Evolutionary conservation across 2,329 filamentous ascomycete genomes (phyloP), one percentile per base, ranked within the genome.

Genomic region (Huntiella abstrusa): DNA sequence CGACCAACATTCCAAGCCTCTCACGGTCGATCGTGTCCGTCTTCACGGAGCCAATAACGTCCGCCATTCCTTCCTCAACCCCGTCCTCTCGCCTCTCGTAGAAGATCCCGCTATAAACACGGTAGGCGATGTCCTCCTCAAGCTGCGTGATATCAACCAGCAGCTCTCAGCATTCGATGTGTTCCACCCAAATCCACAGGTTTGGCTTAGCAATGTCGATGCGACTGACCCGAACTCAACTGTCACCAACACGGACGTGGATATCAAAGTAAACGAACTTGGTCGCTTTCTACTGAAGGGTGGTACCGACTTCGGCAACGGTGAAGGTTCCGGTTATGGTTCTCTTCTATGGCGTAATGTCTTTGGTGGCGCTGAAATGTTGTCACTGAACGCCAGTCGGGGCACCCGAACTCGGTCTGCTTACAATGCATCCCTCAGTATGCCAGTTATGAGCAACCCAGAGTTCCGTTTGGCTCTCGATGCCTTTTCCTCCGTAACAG

Each of bases 321-420:
- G 84, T 16, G 91, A 98, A 62, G 91, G 88, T 33, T 93, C 87
- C 5, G 88, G 87, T 3, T 96, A 93, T 58, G 80, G 83, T 53
- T 88, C 91, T 54, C 71, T 86, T 39, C 70, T 88, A 44, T 79
- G 86, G 68, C 79, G 91, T 54, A 98, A 98, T 62, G 72, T 98
- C 50, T 84, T 98, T 59, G 91, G 91, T 44, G 91, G 91, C 35
- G 91, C 87, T 17, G 91, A 98, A 65, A 82, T 81, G 48, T 65
- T 98, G 52, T 84, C 83, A 45, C 66, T 93, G 50, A 88, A 94
- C 56, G 87, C 84, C 42, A 87, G 85, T 32, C 67, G 87, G 17
- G 91, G 91, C 48, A 96, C 88, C 5, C 75, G 91, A 39, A 96
- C 91, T 22, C 73, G 86, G 41, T 94, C 86, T 2, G 83, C 88